Evolutionary conservation across 306 rosid species (phyloP).

Genomic region (Cicer bijugum): DNA sequence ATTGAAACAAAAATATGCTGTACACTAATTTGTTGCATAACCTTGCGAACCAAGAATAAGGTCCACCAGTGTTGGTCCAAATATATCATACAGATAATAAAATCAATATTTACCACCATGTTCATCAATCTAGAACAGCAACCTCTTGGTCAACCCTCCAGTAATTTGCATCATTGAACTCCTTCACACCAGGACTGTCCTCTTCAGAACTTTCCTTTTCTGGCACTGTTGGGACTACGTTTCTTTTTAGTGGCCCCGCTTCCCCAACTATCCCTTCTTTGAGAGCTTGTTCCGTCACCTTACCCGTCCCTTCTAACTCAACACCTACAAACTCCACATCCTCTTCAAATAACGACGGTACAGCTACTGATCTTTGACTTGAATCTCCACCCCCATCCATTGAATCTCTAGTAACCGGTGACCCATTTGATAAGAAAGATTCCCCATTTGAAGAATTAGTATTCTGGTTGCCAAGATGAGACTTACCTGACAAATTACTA

Average conservation of each 20-base stretch:
- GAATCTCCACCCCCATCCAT: slow-evolving; percentile 53
- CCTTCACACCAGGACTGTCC: slow-evolving; percentile 70
- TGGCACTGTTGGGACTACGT: slow-evolving; percentile 52
- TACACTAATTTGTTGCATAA: slow-evolving; percentile 63
- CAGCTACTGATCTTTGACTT: slow-evolving; percentile 53
- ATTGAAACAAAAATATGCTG: slow-evolving; percentile 74
- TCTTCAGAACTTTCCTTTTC: slow-evolving; percentile 80
- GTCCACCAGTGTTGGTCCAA: slow-evolving; percentile 44
- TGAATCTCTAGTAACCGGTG: slow-evolving; percentile 51
- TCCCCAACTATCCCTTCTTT: slow-evolving; percentile 97
- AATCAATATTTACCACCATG: slow-evolving; percentile 38
- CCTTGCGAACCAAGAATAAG: slow-evolving; percentile 48
- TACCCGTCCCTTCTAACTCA: slow-evolving; percentile 84
- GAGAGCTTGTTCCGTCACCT: slow-evolving; percentile 93
- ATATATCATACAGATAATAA: slow-evolving; percentile 48
- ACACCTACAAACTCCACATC: slow-evolving; percentile 96
- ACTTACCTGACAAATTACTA: slow-evolving; percentile 44
- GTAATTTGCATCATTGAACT: slow-evolving; percentile 91
- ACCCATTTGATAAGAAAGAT: slow-evolving; percentile 67
- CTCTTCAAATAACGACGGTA: slow-evolving; percentile 88
- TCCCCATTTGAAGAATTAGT: slow-evolving; percentile 57
- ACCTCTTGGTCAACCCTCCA: slow-evolving; percentile 99
- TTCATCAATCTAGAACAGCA: slow-evolving; percentile 72
- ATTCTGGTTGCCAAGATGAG: slow-evolving; percentile 52
- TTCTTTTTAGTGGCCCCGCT: slow-evolving; percentile 88